phyloP scores from a whole-genome alignment of 352 stramenopile species.

The Phytophthora melonis region DNA sequence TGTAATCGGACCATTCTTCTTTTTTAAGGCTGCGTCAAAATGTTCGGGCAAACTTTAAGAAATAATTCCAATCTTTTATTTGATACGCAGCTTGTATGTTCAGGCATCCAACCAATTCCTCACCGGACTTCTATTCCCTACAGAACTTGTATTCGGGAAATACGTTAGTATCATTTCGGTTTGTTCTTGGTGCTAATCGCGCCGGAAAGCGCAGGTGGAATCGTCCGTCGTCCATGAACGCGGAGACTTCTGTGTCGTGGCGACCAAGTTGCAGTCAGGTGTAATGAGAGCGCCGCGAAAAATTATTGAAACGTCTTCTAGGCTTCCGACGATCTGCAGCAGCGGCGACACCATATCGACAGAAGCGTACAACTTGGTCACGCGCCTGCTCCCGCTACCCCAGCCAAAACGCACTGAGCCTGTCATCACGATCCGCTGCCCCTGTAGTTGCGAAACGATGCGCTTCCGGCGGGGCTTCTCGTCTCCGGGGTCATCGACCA shows the following conservation, averaged over 20 bases:
- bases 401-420: background rate
- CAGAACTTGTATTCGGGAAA: too few species aligned
- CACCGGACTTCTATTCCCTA: too few species aligned
- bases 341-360: background rate
- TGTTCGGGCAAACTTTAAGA: too few species aligned
- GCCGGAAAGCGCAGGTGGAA: too few species aligned
- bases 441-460: background rate
- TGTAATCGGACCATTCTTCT: too few species aligned
- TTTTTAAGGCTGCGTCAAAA: too few species aligned
- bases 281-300: background rate
- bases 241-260: background rate
- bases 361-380: background rate
- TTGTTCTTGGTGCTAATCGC: too few species aligned
- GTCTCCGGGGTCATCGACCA: background rate
- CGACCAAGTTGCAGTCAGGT: conserved; percentile 3
- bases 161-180: too few species aligned
- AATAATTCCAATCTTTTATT: too few species aligned
- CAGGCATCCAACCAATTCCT: too few species aligned
- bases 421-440: background rate
- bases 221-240: background rate
- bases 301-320: background rate
- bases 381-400: background rate
- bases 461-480: background rate
- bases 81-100: too few species aligned
- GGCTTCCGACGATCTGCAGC: background rate